phyloP scores from a whole-genome alignment of 2,329 filamentous ascomycete species.

The Stachybotrys elegans region DNA sequence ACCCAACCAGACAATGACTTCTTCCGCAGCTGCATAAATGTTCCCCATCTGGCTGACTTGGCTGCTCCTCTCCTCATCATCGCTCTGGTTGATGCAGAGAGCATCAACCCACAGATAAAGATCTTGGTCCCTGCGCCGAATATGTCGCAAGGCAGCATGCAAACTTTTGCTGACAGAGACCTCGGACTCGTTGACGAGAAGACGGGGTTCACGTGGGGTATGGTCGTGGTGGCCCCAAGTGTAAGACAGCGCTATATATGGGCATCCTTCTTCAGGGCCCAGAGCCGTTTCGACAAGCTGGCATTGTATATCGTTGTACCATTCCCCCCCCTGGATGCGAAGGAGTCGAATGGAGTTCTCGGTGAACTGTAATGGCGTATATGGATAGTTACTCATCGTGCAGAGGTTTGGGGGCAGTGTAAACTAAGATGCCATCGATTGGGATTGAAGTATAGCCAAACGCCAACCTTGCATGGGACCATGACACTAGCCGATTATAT shows the following conservation, averaged over 20 bases:
- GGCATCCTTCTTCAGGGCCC: too few relatives aligned
- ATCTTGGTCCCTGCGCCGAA: not conserved
- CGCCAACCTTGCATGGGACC: too few relatives aligned
- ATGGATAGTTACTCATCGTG: too few relatives aligned
- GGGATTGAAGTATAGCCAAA: too few relatives aligned
- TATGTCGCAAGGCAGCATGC: not conserved
- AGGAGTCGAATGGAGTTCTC: too few relatives aligned
- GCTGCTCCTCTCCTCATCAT: slow-evolving; percentile 6
- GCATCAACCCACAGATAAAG: slow-evolving; percentile 4
- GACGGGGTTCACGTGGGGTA: accelerated
- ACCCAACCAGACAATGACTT: slow-evolving; percentile 7
- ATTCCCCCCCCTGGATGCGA: too few relatives aligned
- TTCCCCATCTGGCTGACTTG: slow-evolving; percentile 9
- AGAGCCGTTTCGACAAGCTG: too few relatives aligned
- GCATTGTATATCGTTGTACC: too few relatives aligned
- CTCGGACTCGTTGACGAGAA: not conserved
- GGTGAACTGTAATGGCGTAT: too few relatives aligned
- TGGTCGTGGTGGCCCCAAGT: slow-evolving; percentile 1
- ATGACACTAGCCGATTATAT: too few relatives aligned
- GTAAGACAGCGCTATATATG: slow-evolving; percentile 9
- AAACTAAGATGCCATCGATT: too few relatives aligned
- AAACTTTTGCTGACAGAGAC: slow-evolving; percentile 1
- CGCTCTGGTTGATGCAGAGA: slow-evolving; percentile 5
- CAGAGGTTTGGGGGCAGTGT: too few relatives aligned
- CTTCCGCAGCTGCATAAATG: slow-evolving; percentile 5